Percentiles rank a stretch among this genome's conserved stretches.
phyloP scores from a whole-genome alignment of 2,329 filamentous ascomycete genomes.

The Dothiorella sarmentorum region DNA sequence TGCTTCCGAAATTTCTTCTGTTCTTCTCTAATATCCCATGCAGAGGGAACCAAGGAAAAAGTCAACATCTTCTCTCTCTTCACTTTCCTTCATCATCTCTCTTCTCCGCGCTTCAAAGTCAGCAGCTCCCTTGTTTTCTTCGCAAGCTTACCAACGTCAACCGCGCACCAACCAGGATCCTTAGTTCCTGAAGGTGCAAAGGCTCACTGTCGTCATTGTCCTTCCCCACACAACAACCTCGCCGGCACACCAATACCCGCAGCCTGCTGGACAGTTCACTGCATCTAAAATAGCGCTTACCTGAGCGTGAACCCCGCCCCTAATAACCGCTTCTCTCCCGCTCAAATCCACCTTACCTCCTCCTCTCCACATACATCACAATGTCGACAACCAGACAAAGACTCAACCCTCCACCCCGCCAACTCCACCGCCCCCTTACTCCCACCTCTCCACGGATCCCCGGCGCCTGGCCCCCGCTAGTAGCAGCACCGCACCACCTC shows the following conservation, averaged over 20 bases:
- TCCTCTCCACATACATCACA: not conserved
- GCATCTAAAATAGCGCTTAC: too few species aligned
- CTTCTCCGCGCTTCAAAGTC: not conserved
- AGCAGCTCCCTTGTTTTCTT: not conserved
- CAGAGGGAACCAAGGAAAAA: not conserved
- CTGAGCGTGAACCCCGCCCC: not conserved
- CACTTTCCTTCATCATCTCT: not conserved
- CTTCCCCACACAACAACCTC: not conserved
- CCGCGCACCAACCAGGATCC: not conserved
- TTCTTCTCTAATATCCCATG: not conserved
- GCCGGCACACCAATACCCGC: not conserved
- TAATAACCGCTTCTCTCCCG: not conserved
- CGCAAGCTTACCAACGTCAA: not conserved
- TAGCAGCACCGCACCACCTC: not conserved
- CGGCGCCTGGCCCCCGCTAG: not conserved
- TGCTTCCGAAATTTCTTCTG: not conserved
- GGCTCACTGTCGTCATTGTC: not conserved
- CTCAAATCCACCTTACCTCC: not conserved
- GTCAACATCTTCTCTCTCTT: not conserved
- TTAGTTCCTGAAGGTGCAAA: not conserved
- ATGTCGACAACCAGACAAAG: not conserved
- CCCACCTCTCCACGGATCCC: not conserved
- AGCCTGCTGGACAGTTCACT: not conserved
- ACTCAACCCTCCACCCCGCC: not conserved
- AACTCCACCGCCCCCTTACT: not conserved